Percentiles rank a stretch among this genome's conserved stretches.
phyloP scores from a whole-genome alignment of 148 eudicot genomes.

The Polygonum maritimum region DNA sequence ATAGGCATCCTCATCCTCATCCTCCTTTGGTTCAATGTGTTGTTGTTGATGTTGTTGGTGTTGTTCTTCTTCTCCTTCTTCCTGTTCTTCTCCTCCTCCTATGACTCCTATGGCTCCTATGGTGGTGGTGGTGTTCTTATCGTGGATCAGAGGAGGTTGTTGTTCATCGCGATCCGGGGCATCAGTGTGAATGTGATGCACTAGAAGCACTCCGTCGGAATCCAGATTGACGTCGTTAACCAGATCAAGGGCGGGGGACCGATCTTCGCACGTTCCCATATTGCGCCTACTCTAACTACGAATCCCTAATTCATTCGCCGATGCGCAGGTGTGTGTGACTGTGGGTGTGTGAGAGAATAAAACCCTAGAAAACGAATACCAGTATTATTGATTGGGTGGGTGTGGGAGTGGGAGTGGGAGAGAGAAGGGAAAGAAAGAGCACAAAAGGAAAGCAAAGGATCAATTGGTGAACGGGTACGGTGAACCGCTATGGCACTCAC shows the following conservation, averaged over 20 bases:
- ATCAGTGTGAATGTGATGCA: not conserved
- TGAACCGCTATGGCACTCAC: constrained; percentile 1
- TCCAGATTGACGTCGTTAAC: not conserved
- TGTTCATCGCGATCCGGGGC: constrained; percentile 5
- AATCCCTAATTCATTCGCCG: constrained; percentile 4
- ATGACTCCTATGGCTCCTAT: too few relatives aligned
- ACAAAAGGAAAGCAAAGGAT: not conserved
- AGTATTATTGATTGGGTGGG: not conserved
- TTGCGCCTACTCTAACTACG: not conserved
- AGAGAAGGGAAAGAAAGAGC: not conserved
- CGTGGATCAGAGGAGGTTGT: too few relatives aligned
- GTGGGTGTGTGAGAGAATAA: not conserved
- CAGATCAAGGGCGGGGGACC: constrained; percentile 1
- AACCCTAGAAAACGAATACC: not conserved
- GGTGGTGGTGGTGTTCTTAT: too few relatives aligned
- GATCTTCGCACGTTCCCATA: constrained; percentile 11
- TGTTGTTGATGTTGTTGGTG: too few relatives aligned
- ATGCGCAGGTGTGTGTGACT: not conserved
- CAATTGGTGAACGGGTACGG: not conserved
- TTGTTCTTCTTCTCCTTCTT: too few relatives aligned
- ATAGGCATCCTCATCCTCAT: too few relatives aligned
- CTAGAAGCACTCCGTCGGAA: not conserved
- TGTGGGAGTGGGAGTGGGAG: not conserved
- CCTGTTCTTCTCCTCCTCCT: too few relatives aligned
- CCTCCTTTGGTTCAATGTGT: too few relatives aligned